A percentile compares a stretch with the other conserved stretches of the same genome.
Conservation (phyloP, 2,329 filamentous ascomycete species). For the Mycosphaerella arachidis region DNA sequence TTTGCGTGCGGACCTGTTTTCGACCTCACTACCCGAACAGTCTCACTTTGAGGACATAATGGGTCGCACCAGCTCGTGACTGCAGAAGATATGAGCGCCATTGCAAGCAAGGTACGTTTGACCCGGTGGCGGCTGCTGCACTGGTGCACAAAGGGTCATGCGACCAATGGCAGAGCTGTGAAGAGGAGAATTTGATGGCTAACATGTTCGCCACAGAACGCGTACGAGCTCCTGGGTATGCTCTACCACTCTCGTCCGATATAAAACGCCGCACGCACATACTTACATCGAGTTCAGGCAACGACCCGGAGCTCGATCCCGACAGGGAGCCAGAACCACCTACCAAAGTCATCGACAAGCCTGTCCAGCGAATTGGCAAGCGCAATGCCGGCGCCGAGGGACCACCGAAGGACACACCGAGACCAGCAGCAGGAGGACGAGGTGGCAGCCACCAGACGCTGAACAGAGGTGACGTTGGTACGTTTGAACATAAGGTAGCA, state of each 20-base stretch:
- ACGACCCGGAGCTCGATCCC: conserved; percentile 65
- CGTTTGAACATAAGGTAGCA: conserved; percentile 34
- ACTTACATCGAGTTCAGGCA: conserved; percentile 44
- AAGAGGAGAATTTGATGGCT: conserved; percentile 19
- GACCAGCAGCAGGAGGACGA: conserved; percentile 41
- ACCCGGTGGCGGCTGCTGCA: not conserved
- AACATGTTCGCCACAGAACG: conserved; percentile 61
- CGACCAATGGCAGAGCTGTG: conserved; percentile 1
- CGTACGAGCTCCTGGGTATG: conserved; percentile 96
- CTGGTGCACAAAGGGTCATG: conserved; percentile 1
- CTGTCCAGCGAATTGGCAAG: conserved; percentile 71
- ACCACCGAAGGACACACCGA: conserved; percentile 43
- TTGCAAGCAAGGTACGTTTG: conserved; percentile 27
- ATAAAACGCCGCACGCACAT: conserved; percentile 2
- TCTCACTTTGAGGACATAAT: conserved; percentile 13
- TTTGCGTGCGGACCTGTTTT: not conserved
- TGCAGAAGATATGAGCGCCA: conserved; percentile 19
- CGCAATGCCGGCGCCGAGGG: conserved; percentile 77
- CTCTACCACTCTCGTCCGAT: conserved; percentile 9
- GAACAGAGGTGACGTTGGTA: conserved; percentile 83
- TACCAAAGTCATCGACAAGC: conserved; percentile 86
- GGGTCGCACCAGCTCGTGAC: conserved; percentile 23
- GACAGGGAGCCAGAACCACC: conserved; percentile 74
- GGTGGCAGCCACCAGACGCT: conserved; percentile 54
- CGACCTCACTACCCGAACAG: not conserved